phyloP scores from a whole-genome alignment of 2,329 filamentous ascomycete species.

The Fusarium redolens region DNA sequence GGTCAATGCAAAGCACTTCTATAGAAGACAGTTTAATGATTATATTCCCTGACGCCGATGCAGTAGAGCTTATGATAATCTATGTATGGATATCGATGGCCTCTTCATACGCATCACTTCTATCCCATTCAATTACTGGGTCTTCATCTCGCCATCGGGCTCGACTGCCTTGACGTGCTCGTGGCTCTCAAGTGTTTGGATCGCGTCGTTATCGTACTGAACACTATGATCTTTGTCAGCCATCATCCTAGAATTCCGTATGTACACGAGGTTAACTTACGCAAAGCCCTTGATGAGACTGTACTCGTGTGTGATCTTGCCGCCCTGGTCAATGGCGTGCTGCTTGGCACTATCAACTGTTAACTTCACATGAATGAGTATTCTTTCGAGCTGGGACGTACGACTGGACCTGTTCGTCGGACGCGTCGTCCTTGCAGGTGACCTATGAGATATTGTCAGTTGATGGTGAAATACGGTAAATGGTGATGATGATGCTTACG shows the following conservation, averaged over 20 bases:
- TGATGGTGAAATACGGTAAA: background rate
- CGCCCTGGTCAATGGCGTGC: constrained; percentile 78
- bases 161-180: constrained; percentile 82
- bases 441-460: constrained; percentile 65
- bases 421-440: constrained; percentile 79
- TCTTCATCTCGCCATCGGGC: constrained; percentile 75
- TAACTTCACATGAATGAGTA: background rate
- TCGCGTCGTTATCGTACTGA: constrained; percentile 73
- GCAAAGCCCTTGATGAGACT: constrained; percentile 91
- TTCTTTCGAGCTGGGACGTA: constrained; percentile 52
- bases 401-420: constrained; percentile 74
- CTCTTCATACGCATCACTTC: background rate
- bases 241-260: background rate
- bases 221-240: constrained; percentile 65
- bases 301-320: constrained; percentile 86
- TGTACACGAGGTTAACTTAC: constrained; percentile 64
- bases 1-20: background rate
- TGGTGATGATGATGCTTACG: constrained; percentile 51
- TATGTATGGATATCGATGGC: constrained; percentile 10
- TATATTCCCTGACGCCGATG: constrained; percentile 20
- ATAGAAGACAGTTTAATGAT: background rate
- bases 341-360: constrained; percentile 76
- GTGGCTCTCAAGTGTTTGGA: constrained; percentile 74
- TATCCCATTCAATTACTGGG: constrained; percentile 65
- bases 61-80: constrained; percentile 26